Evolutionary conservation across 768 basidiomycete genomes (phyloP), one percentile per base, ranked within the genome.

Genomic region (Termitomyces bulborhizus): DNA sequence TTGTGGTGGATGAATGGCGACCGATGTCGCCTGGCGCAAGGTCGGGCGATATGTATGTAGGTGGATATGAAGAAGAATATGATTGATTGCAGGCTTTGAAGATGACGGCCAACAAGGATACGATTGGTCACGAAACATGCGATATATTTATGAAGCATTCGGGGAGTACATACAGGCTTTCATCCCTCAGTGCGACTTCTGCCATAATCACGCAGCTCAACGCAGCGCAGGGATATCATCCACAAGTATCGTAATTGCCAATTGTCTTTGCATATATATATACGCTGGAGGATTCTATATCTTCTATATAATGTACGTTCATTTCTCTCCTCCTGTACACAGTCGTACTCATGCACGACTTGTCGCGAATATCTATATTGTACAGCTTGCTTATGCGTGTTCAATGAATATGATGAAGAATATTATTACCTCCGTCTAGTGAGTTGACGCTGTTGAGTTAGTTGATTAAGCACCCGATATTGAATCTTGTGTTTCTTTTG

Each of bases 1-100:
- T 64, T 16, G 59, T 64, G 4, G 32, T 62, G 21, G 57, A 56
- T 13, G 61, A 58, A 31, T 64, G 63, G 63, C 53, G 61, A 16
- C 63, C 66, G 9, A 57, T 62, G n/a, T 67, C 66, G 34, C 66
- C 66, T 21, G 61, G 58, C 8, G 34, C 40, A 9, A 49, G 48
- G 9, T 34, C 31, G 21, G 45, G 47, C 4, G 42, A 40, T 45
- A 48, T 46, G 42, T 42, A 45, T 18, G 46, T 15, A 15, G 34
- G 59, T 37, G 58, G 39, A 55, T 76, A 73, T 50, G 73, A 73
- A 50, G 70, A 74, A 61, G 72, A 73, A 66, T 74, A 73, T 60
- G 73, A 70, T 62, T 71, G 54, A 69, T 49, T n/a, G 8, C 24
- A 46, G 27, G 18, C n/a, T 29, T 29, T 43, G 42, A 15, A 44